phyloP scores from a whole-genome alignment of 108 stramenopile species.

The Pseudonitzschia delicatissima region DNA sequence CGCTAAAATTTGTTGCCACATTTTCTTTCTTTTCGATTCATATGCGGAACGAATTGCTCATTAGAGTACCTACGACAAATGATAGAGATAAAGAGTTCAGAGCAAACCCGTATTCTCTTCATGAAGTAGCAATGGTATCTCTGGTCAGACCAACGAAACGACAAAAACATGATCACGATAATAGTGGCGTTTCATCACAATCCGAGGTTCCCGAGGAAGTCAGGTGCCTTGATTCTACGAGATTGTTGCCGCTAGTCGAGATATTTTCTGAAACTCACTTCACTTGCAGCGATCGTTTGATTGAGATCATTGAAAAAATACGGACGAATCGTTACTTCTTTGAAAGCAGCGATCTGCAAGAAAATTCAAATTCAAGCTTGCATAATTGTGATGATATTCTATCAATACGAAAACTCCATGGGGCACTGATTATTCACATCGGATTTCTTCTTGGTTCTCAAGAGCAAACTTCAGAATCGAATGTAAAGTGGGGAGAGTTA shows the following conservation, averaged over 20 bases:
- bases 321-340: neutral
- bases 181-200: neutral
- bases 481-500: neutral
- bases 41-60: too few relatives aligned
- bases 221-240: neutral
- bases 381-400: neutral
- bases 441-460: slow-evolving; percentile 7
- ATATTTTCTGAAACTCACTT: neutral
- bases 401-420: neutral
- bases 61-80: too few relatives aligned
- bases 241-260: neutral
- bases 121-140: neutral
- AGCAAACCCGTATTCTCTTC: too few relatives aligned
- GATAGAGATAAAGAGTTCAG: too few relatives aligned
- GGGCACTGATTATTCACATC: neutral
- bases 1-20: too few relatives aligned
- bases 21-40: too few relatives aligned
- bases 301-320: slow-evolving; percentile 2
- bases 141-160: neutral
- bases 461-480: neutral
- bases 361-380: neutral
- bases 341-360: neutral
- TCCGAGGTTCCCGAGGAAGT: too few relatives aligned
- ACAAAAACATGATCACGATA: neutral
- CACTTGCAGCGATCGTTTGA: neutral